Percentiles rank a stretch among this genome's conserved stretches.
These are phyloP conservation scores for Nakataea oryzae DNA, from an alignment of 2,329 filamentous ascomycete species.

Conservation along the genomic window DNA sequence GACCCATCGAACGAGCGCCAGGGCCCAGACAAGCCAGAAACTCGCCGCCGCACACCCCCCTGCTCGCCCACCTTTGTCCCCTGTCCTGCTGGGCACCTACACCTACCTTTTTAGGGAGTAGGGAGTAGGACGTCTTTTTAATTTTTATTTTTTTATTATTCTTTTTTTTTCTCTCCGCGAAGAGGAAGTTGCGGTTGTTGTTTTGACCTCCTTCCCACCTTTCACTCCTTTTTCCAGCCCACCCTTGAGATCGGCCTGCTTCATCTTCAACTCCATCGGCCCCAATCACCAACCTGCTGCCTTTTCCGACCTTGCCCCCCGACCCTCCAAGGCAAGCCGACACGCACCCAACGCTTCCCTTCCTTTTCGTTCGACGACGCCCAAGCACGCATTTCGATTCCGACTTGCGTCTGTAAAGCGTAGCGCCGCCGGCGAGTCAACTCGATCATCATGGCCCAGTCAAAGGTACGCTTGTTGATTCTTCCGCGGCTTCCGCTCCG, in stretches of 20 bases:
- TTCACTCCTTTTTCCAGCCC: not conserved
- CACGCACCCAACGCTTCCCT: not conserved
- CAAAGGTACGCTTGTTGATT: not conserved
- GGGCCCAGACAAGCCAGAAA: not conserved
- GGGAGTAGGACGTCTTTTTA: not conserved
- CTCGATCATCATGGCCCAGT: conserved; percentile 1
- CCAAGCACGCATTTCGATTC: not conserved
- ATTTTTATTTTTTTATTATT: not conserved
- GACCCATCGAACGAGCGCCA: not conserved
- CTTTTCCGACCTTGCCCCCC: not conserved
- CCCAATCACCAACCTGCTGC: not conserved
- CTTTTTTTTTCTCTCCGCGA: not conserved
- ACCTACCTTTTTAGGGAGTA: not conserved
- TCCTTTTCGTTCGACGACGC: not conserved
- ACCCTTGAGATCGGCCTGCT: not conserved
- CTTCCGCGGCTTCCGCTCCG: not conserved
- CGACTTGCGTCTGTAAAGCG: not conserved
- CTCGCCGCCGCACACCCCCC: not conserved
- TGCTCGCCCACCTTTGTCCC: not conserved
- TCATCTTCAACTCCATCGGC: not conserved
- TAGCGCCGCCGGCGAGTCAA: not conserved
- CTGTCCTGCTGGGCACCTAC: not conserved
- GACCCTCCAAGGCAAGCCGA: not conserved
- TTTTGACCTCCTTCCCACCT: not conserved
- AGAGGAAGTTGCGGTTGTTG: not conserved